Conservation (phyloP, 2,329 filamentous ascomycete species). For the Septoria petroselini region DNA sequence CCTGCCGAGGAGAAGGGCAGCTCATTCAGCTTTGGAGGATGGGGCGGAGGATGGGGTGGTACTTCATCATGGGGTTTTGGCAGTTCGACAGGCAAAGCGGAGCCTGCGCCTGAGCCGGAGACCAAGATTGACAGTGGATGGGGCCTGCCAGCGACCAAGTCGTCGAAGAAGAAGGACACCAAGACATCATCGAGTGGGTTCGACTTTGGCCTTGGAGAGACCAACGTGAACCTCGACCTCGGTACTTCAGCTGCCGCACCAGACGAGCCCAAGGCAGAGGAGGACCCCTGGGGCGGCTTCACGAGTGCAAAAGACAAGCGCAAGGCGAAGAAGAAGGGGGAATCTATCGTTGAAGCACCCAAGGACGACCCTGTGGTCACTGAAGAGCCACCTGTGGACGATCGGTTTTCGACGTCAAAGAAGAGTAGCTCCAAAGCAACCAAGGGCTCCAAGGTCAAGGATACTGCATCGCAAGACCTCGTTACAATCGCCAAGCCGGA, state of each 20-base stretch:
- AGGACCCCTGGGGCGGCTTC: constrained; percentile 32
- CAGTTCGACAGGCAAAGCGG: constrained; percentile 20
- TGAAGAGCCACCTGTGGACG: constrained; percentile 24
- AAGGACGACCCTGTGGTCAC: constrained; percentile 21
- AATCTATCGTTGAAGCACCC: too few species aligned
- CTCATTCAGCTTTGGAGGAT: constrained; percentile 37
- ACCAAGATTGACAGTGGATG: constrained; percentile 30
- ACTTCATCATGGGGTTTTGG: constrained; percentile 38
- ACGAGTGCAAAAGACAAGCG: constrained; percentile 36
- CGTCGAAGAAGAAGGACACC: constrained; percentile 32
- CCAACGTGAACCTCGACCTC: constrained; percentile 23
- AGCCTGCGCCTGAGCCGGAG: constrained; percentile 11
- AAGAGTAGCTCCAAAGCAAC: too few species aligned
- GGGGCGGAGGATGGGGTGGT: constrained; percentile 37
- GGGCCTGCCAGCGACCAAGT: constrained; percentile 30
- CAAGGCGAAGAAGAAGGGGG: constrained; percentile 41
- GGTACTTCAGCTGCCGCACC: constrained; percentile 22
- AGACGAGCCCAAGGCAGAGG: constrained; percentile 26
- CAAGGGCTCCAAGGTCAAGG: too few species aligned
- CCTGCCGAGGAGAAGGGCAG: constrained; percentile 32
- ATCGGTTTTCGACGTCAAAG: too few species aligned
- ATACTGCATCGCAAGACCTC: too few species aligned
- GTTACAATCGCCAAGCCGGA: too few species aligned
- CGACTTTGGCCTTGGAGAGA: constrained; percentile 34
- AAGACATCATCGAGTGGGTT: constrained; percentile 39